Percentiles rank a stretch among this genome's conserved stretches.
These are phyloP conservation scores for Fremontodendron californicum DNA, from an alignment of 345 rosid genomes.

Conservation along the genomic window DNA sequence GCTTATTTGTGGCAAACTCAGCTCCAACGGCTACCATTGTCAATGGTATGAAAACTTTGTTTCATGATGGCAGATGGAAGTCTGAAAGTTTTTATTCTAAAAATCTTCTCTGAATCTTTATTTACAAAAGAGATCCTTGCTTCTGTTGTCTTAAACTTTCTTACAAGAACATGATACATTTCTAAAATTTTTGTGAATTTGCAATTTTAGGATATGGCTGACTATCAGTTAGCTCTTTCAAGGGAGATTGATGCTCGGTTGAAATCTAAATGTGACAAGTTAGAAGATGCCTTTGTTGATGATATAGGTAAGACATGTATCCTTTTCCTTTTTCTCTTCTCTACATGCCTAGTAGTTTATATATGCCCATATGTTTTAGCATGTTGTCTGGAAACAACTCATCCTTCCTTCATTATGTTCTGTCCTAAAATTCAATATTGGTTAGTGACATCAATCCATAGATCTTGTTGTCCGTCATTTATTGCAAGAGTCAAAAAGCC, in stretches of 20 bases:
- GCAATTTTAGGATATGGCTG: conserved; percentile 66
- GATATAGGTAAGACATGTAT: conserved; percentile 59
- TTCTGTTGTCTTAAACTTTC: conserved; percentile 4
- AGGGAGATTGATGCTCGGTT: conserved; percentile 78
- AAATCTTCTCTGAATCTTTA: neutral
- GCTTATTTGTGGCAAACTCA: conserved; percentile 84
- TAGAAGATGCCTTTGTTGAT: conserved; percentile 84
- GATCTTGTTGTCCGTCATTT: conserved; percentile 1
- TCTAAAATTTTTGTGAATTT: conserved; percentile 2
- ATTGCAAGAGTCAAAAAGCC: neutral
- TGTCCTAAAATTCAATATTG: conserved; percentile 6
- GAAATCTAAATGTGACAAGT: conserved; percentile 80
- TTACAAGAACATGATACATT: neutral
- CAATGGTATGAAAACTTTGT: conserved; percentile 50
- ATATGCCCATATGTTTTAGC: neutral
- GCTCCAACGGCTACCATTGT: conserved; percentile 56
- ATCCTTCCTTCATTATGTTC: neutral
- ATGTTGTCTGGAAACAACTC: neutral
- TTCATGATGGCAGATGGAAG: neutral
- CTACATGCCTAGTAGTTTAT: conserved; percentile 14
- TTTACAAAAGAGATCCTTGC: neutral
- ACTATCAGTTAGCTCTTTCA: conserved; percentile 75
- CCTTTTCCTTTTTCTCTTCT: neutral
- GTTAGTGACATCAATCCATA: neutral
- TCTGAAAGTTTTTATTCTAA: neutral